Percentiles rank a stretch among this genome's conserved stretches.
phyloP scores from a whole-genome alignment of 805 yeast genomes.

The Saturnispora serradocipensis region DNA sequence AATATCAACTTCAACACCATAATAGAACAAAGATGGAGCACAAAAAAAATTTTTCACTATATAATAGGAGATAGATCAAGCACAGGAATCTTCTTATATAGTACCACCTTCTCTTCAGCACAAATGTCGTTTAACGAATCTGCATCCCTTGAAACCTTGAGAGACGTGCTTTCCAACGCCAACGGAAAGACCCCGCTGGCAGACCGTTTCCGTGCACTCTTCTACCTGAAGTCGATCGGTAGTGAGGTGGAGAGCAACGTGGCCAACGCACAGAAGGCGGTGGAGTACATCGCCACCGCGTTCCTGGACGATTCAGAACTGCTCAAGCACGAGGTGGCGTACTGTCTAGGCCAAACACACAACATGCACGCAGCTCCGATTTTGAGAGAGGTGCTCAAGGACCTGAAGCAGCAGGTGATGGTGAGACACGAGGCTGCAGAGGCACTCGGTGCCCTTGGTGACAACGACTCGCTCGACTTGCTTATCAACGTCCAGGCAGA shows the following conservation, averaged over 20 bases:
- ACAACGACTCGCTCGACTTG: constrained; percentile 56
- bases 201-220: constrained; percentile 85
- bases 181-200: constrained; percentile 69
- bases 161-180: constrained; percentile 61
- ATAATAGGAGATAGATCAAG: too few relatives aligned
- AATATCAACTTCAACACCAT: neutral
- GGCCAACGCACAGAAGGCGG: constrained; percentile 52
- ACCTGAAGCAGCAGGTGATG: constrained; percentile 74
- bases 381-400: constrained; percentile 60
- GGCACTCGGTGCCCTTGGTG: constrained; percentile 94
- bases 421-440: constrained; percentile 99
- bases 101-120: neutral
- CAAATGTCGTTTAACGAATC: constrained; percentile 21
- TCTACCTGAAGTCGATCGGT: constrained; percentile 81
- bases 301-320: constrained; percentile 79
- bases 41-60: neutral
- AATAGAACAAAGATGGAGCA: neutral
- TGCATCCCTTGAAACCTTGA: constrained; percentile 47
- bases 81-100: too few relatives aligned
- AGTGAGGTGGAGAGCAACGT: constrained; percentile 50
- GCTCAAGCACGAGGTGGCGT: constrained; percentile 95
- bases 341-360: constrained; percentile 92
- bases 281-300: constrained; percentile 77
- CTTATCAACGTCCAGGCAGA: constrained; percentile 64
- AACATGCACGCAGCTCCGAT: constrained; percentile 70